Evolutionary conservation across 2,329 filamentous ascomycete species (phyloP), one percentile per base, ranked within the genome.

Genomic region (Fusarium lyarnte): DNA sequence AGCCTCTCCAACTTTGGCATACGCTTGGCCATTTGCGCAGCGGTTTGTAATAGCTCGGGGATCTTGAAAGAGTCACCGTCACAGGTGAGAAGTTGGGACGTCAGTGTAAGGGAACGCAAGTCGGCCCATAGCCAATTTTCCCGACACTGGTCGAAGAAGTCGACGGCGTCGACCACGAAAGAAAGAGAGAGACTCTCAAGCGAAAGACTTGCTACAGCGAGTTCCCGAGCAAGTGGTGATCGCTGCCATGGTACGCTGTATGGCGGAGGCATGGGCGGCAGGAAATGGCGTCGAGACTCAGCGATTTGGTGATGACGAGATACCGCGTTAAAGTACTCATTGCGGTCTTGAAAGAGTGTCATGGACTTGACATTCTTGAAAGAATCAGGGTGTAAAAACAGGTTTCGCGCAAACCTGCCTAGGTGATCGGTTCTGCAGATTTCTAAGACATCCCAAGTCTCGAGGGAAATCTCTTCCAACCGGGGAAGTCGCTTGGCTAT

Each of bases 301-400:
- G 27, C 27, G 8, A 29, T 8, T 29, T 29, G 27, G 27, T 29
- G 27, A 29, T 29, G 27, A 29, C 27, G 29, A 9, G 12, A 6
- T 49, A 9, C 46, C 11, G n/a, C 27, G 12, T 69, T 73, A 1
- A 71, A 74, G 35, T 62, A 47, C 17, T 73, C 60, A 19, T 23
- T 25, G 4, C 4, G n/a, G 33, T 51, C 29, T 51, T 14, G 46
- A 17, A 69, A 74, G 9, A 66, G 25, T 3, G 5, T 54, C 3
- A 73, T 19, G 5, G 8, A 63, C 29, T 78, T 71, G 46, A 86
- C 78, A 7, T 33, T 42, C 16, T 10, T 16, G 11, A 16, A 33
- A n/a, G 4, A 8, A 13, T 0, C 3, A 19, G 46, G 46, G 11
- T 1, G 2, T 6, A 16, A 8, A 8, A 19, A n/a, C 46, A 49